A percentile compares a stretch with the other conserved stretches of the same genome.
phyloP scores from a whole-genome alignment of 768 basidiomycete genomes.

The Crucibulum laeve region DNA sequence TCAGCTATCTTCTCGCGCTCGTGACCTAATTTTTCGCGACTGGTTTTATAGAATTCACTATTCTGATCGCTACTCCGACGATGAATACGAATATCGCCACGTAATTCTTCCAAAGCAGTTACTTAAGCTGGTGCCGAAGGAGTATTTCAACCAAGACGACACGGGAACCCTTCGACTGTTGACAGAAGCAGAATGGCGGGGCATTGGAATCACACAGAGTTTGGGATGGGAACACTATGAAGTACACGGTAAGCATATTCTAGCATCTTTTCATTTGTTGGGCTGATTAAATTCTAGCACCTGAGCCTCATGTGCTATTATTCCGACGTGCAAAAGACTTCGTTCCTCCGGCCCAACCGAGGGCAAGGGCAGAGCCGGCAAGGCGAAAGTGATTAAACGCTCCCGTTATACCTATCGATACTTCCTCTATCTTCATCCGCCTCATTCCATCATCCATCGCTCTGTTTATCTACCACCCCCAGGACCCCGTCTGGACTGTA shows the following conservation, averaged over 20 bases:
- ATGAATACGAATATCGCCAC: constrained; percentile 92
- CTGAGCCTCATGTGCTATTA: constrained; percentile 90
- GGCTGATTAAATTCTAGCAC: constrained; percentile 42
- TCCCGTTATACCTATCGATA: background rate
- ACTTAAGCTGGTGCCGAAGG: constrained; percentile 88
- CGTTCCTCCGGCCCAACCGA: constrained; percentile 45
- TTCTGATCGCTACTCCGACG: constrained; percentile 90
- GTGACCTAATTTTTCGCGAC: constrained; percentile 13
- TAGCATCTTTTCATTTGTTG: constrained; percentile 3
- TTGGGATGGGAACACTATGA: constrained; percentile 97
- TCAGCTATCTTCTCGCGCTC: constrained; percentile 6
- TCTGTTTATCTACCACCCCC: background rate
- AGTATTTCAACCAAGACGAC: constrained; percentile 71
- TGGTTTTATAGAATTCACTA: constrained; percentile 67
- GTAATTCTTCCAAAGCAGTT: constrained; percentile 95
- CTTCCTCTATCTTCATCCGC: background rate
- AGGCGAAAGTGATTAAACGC: constrained; percentile 34
- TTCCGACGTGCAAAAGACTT: constrained; percentile 81
- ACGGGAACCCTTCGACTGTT: constrained; percentile 79
- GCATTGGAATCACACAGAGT: constrained; percentile 94
- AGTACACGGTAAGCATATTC: constrained; percentile 80
- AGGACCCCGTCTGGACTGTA: background rate
- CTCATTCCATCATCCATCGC: background rate
- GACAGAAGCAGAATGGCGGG: constrained; percentile 89
- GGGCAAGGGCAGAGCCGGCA: constrained; percentile 24